phyloP scores from a whole-genome alignment of 139 green algal genomes.

The Pleodorina starrii region DNA sequence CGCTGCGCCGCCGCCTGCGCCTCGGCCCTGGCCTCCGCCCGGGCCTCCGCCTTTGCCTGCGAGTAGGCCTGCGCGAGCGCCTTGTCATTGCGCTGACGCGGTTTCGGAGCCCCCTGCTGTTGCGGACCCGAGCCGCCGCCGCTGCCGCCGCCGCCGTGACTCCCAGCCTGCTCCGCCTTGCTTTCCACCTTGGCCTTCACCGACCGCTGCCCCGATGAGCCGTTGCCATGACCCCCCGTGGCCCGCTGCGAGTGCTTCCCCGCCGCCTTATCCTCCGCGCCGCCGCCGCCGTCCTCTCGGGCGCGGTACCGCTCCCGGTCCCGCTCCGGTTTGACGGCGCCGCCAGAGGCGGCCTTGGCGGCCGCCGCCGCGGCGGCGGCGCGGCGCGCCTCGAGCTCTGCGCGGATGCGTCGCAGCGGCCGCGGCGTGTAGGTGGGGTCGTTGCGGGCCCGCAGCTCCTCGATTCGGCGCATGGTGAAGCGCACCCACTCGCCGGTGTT shows the following conservation, averaged over 20 bases:
- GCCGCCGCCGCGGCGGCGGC: background rate
- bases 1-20: background rate
- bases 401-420: background rate
- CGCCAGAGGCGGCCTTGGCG: background rate
- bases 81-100: background rate
- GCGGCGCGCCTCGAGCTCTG: background rate
- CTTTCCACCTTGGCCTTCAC: background rate
- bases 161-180: too few species aligned
- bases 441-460: constrained; percentile 18
- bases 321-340: background rate
- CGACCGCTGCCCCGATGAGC: background rate
- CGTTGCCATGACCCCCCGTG: background rate
- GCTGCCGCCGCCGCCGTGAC: background rate
- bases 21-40: background rate
- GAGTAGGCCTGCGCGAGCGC: background rate
- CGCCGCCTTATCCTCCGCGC: background rate
- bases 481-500: constrained; percentile 34
- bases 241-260: background rate
- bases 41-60: background rate
- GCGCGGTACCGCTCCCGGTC: too few species aligned
- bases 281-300: too few species aligned
- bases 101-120: background rate
- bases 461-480: constrained; percentile 42
- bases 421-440: constrained; percentile 13
- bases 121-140: background rate